Conservation (phyloP, 805 yeast genomes). For the Candida awuae region DNA sequence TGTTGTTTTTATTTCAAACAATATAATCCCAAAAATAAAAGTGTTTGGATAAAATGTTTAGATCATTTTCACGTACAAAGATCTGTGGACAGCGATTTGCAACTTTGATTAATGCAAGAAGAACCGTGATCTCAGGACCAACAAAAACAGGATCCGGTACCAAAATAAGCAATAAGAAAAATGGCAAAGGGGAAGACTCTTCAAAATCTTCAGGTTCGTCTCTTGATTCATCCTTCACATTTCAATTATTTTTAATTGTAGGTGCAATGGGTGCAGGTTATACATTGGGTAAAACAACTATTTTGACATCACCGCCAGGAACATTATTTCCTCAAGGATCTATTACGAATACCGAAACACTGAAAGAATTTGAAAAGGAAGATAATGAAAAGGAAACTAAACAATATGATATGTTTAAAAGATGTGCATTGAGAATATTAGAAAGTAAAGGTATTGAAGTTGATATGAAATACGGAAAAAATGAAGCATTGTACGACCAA, state of each 20-base stretch:
- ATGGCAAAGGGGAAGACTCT: background rate
- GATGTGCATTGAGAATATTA: slow-evolving; percentile 22
- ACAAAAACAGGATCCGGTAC: slow-evolving; percentile 5
- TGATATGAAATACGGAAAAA: slow-evolving; percentile 16
- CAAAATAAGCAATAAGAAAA: background rate
- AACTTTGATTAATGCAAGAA: no score
- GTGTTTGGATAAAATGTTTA: no score
- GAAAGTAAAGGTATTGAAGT: slow-evolving; percentile 17
- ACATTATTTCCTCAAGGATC: slow-evolving; percentile 25
- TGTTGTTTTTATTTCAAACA: no score
- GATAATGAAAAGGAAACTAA: slow-evolving; percentile 9
- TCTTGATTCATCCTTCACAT: slow-evolving; percentile 20
- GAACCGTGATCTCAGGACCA: slow-evolving; percentile 6
- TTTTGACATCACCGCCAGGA: slow-evolving; percentile 22
- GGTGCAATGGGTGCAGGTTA: slow-evolving; percentile 31
- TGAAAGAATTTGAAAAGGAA: slow-evolving; percentile 13
- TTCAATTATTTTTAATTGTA: slow-evolving; percentile 23
- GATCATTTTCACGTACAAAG: no score
- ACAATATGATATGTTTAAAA: slow-evolving; percentile 20
- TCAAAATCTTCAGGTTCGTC: slow-evolving; percentile 11
- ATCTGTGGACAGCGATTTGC: no score
- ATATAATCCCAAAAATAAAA: no score
- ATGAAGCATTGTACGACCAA: slow-evolving; percentile 6
- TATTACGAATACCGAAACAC: slow-evolving; percentile 16
- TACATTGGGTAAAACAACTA: slow-evolving; percentile 23